phyloP scores from a whole-genome alignment of 257 asterid genomes.

The Verbascum thapsus region DNA sequence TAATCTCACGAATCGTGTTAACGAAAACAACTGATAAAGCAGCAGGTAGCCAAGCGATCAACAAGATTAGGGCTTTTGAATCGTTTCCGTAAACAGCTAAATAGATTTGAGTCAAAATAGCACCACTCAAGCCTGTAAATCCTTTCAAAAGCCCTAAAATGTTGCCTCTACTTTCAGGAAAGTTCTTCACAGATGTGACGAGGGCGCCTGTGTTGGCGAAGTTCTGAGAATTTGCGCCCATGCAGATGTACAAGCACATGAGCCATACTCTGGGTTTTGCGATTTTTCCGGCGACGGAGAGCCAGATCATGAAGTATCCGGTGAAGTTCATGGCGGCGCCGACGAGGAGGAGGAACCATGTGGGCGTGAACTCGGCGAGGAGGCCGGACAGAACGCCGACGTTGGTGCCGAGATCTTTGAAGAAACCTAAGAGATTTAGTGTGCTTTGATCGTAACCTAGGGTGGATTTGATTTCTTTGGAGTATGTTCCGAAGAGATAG shows the following conservation, averaged over 20 bases:
- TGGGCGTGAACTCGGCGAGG: constrained; percentile 75
- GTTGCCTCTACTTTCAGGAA: constrained; percentile 69
- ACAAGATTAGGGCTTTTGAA: constrained; percentile 63
- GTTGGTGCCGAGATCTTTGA: constrained; percentile 82
- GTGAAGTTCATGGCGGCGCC: constrained; percentile 78
- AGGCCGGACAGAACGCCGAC: constrained; percentile 84
- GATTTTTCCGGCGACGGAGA: constrained; percentile 53
- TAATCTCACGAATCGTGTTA: constrained; percentile 71
- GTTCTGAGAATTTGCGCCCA: constrained; percentile 87
- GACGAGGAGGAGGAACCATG: constrained; percentile 69
- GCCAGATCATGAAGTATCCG: constrained; percentile 83
- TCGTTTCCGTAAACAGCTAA: constrained; percentile 79
- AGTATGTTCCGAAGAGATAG: constrained; percentile 75
- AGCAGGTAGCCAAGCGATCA: constrained; percentile 91
- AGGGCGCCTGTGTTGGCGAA: constrained; percentile 89
- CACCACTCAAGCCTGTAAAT: constrained; percentile 82
- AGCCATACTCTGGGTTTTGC: constrained; percentile 67
- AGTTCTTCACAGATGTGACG: constrained; percentile 71
- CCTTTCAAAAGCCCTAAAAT: constrained; percentile 76
- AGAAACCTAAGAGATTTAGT: constrained; percentile 74
- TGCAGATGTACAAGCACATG: constrained; percentile 74
- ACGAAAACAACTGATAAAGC: constrained; percentile 77
- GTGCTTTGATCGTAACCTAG: constrained; percentile 84
- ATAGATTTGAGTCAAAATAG: constrained; percentile 73
- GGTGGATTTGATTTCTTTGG: constrained; percentile 67